Evolutionary conservation across 495 filamentous ascomycete genomes (phyloP), one percentile per base, ranked within the genome.

Genomic region (Mycothermus thermophilus): DNA sequence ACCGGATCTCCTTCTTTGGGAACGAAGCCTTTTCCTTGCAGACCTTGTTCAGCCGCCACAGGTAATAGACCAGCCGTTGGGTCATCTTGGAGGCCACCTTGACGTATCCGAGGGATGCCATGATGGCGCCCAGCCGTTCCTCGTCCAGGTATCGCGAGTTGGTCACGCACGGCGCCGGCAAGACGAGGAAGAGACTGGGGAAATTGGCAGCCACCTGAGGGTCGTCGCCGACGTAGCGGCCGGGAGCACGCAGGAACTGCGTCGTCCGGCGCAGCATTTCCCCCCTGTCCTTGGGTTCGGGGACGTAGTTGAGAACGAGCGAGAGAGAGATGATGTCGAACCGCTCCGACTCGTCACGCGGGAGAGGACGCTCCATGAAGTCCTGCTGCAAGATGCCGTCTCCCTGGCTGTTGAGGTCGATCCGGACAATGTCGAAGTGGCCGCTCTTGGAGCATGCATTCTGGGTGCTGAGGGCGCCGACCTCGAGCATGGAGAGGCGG

Each of bases 271-370:
- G 68, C 35, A 99, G 69, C 90, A 99, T 99, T 38, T 82, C 75
- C 8, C 90, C 90, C 43, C 86, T 69, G 13, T 61, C 70, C n/a
- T 52, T 58, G 10, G 83, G 66, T 42, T 81, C 71, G 8, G 86
- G 77, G 16, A 95, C 86, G 51, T 82, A 99, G 57, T 99, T 99
- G 14, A 99, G 67, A 7, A 99, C 92, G 32, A 99, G 63, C 1
- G 83, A 93, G n/a, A 99, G 69, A 42, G 82, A 90, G 48, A 99
- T 77, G 27, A 94, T 66, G 51, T 99, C 79, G 50, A 95, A 96
- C 19, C 58, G 60, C 27, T 88, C 77, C 0, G 61, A 54, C 20
- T 70, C 63, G 32, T 59, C 47, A 6, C 32, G 35, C 0, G 88
- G 88, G 12, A 90, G 56, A 5, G 86, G 81, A 22, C 83, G 66